Conservation (phyloP, 441 rosid genomes). For the Eruca vesicaria region DNA sequence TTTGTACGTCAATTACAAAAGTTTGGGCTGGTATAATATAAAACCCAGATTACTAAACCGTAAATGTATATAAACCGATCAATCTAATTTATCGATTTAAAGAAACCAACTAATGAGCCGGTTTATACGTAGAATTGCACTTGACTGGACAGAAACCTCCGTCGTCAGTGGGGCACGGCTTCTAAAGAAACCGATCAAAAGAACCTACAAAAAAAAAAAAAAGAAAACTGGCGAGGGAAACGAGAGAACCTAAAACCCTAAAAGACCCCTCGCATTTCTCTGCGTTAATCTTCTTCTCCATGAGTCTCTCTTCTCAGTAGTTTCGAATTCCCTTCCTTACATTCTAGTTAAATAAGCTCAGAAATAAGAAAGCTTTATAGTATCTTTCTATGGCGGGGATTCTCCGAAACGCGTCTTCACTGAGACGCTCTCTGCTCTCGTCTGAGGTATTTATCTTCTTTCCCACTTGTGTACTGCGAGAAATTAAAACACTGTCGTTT, state of each 20-base stretch:
- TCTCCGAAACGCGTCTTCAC: constrained; percentile 50
- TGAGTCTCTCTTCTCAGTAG: constrained; percentile 7
- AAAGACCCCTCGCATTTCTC: neutral
- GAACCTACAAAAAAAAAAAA: no score
- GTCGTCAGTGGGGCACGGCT: no score
- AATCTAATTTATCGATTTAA: no score
- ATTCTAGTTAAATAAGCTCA: neutral
- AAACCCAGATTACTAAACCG: neutral
- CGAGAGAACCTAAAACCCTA: constrained; percentile 43
- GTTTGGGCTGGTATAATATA: no score
- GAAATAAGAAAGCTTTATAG: neutral
- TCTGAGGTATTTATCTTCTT: constrained; percentile 46
- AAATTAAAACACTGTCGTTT: neutral
- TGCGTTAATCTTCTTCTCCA: neutral
- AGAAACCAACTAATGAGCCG: no score
- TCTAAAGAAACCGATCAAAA: no score
- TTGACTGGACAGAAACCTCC: no score
- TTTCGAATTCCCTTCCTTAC: neutral
- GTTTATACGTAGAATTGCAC: no score
- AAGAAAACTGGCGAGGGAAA: neutral
- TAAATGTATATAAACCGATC: no score
- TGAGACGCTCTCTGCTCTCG: constrained; percentile 45
- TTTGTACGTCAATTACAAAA: no score
- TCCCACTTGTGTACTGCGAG: constrained; percentile 8
- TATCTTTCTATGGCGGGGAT: constrained; percentile 62